Conservation (phyloP, 805 yeast species). For the Wickerhamomyces pijperi region DNA sequence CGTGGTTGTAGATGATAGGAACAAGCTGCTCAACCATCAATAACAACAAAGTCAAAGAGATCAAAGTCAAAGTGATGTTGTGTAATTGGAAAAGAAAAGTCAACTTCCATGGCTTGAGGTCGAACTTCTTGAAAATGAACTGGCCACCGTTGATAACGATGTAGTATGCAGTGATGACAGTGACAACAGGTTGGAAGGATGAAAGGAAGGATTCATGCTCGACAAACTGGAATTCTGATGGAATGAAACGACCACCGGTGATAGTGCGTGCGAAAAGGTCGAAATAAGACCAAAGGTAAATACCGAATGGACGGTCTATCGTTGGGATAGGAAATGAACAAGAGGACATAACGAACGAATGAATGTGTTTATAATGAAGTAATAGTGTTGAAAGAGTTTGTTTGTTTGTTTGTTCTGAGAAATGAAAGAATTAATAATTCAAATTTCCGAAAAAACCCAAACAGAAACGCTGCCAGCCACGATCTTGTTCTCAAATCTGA, state of each 20-base stretch:
- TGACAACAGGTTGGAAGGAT: conserved; percentile 45
- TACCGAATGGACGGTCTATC: conserved; percentile 71
- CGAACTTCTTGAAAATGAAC: conserved; percentile 33
- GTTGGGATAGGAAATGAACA: conserved; percentile 31
- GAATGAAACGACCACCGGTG: conserved; percentile 45
- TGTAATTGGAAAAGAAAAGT: conserved; percentile 75
- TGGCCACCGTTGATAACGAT: conserved; percentile 81
- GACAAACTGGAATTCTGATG: conserved; percentile 57
- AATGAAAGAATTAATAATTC: too few species aligned
- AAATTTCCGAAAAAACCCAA: too few species aligned
- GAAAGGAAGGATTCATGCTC: conserved; percentile 60
- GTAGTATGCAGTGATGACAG: conserved; percentile 61
- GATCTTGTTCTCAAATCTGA: too few species aligned
- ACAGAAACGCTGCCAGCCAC: too few species aligned
- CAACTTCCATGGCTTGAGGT: conserved; percentile 57
- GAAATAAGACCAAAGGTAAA: conserved; percentile 55
- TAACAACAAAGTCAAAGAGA: conserved; percentile 54
- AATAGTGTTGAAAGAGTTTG: too few species aligned
- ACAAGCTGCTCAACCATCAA: conserved; percentile 76
- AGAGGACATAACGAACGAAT: neutral
- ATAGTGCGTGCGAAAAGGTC: conserved; percentile 33
- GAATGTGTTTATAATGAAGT: too few species aligned
- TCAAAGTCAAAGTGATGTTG: conserved; percentile 61
- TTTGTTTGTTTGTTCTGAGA: too few species aligned
- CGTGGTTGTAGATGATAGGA: conserved; percentile 66